Evolutionary conservation across 2,329 filamentous ascomycete species (phyloP).

Genomic region (Fusarium sp.): DNA sequence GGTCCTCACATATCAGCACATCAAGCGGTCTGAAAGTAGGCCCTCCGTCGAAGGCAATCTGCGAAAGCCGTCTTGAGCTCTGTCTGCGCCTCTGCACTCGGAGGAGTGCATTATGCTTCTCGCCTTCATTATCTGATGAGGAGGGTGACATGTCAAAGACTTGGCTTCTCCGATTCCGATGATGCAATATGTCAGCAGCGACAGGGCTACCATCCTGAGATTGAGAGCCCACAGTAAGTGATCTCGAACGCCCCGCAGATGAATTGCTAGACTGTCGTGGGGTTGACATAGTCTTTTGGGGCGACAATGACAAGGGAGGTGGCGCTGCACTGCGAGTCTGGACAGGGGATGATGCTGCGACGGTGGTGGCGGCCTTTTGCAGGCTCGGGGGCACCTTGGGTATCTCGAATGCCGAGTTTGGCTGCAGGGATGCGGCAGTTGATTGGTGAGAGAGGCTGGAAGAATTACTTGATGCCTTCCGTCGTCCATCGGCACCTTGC

Average conservation of each 20-base stretch:
- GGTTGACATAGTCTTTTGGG: constrained; percentile 72
- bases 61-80: constrained; percentile 92
- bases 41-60: constrained; percentile 86
- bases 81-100: constrained; percentile 95
- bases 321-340: constrained; percentile 67
- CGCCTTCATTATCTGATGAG: constrained; percentile 96
- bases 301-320: constrained; percentile 67
- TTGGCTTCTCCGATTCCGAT: constrained; percentile 92
- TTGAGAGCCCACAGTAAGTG: constrained; percentile 93
- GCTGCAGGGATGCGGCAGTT: constrained; percentile 69
- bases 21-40: constrained; percentile 92
- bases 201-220: constrained; percentile 91
- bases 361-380: constrained; percentile 71
- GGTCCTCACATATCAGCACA: constrained; percentile 96
- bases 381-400: constrained; percentile 72
- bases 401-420: constrained; percentile 78
- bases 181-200: constrained; percentile 76
- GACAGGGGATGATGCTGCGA: constrained; percentile 68
- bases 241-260: constrained; percentile 80
- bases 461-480: constrained; percentile 92
- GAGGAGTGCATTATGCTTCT: constrained; percentile 88
- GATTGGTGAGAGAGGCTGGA: constrained; percentile 87
- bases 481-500: constrained; percentile 79
- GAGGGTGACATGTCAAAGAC: constrained; percentile 97
- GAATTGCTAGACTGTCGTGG: constrained; percentile 72